Evolutionary conservation across 345 rosid genomes (phyloP).

Genomic region (Schrenkiella parvula): DNA sequence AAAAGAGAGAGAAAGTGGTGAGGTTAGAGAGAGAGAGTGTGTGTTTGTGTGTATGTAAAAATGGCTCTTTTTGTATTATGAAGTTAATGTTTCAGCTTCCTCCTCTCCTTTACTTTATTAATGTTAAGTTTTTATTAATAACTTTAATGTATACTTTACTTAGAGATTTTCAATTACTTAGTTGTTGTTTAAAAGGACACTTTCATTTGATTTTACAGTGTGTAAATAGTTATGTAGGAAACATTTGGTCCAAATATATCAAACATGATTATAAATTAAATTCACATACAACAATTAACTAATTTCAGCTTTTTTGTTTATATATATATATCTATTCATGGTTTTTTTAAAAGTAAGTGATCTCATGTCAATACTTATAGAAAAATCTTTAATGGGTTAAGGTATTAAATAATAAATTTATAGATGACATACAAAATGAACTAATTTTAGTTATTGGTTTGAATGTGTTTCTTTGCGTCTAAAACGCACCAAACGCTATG

Average conservation of each 20-base stretch:
- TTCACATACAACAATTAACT: neutral
- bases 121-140: neutral
- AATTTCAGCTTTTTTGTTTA: neutral
- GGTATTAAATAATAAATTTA: neutral
- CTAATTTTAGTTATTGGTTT: neutral
- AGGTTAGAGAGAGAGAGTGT: constrained; percentile 27
- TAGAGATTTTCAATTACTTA: constrained; percentile 1
- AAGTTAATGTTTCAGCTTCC: constrained; percentile 32
- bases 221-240: neutral
- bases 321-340: no score
- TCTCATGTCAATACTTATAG: neutral
- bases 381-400: neutral
- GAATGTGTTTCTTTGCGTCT: constrained; percentile 7
- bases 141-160: neutral
- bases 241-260: neutral
- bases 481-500: constrained; percentile 1
- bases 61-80: constrained; percentile 13
- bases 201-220: neutral
- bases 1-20: constrained; percentile 32
- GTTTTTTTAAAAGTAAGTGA: no score
- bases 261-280: neutral
- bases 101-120: constrained; percentile 23
- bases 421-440: neutral
- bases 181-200: neutral
- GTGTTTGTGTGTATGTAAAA: constrained; percentile 2